phyloP scores from a whole-genome alignment of 169 alveolate species.

The Plasmodium cynomolgi region DNA sequence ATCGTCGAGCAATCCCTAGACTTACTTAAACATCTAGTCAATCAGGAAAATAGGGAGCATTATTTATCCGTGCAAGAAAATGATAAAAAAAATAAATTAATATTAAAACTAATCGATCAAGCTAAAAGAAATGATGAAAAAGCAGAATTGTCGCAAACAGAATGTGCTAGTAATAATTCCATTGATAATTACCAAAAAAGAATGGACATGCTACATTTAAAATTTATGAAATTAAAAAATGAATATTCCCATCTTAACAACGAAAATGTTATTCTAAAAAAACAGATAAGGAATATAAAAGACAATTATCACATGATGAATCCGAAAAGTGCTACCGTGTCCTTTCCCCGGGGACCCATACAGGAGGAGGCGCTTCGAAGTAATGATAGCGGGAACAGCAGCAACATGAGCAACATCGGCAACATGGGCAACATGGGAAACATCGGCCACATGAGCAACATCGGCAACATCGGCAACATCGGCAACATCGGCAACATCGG shows the following conservation, averaged over 20 bases:
- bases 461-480: background rate
- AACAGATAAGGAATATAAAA: slow-evolving; percentile 49
- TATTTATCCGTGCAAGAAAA: slow-evolving; percentile 4
- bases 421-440: background rate
- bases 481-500: background rate
- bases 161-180: slow-evolving; percentile 18
- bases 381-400: background rate
- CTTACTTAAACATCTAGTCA: slow-evolving; percentile 58
- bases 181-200: slow-evolving; percentile 48
- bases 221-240: slow-evolving; percentile 66
- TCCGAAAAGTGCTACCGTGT: slow-evolving; percentile 28
- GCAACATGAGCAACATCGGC: background rate
- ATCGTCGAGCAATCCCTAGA: slow-evolving; percentile 74
- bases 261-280: slow-evolving; percentile 60
- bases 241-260: slow-evolving; percentile 39
- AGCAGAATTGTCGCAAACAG: background rate
- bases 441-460: background rate
- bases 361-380: background rate
- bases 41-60: slow-evolving; percentile 52
- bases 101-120: slow-evolving; percentile 47
- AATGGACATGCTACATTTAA: slow-evolving; percentile 65
- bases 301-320: slow-evolving; percentile 24
- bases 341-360: slow-evolving; percentile 17
- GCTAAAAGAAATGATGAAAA: slow-evolving; percentile 38
- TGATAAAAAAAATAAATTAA: slow-evolving; percentile 40